Evolutionary conservation across 2,329 filamentous ascomycete species (phyloP).

Genomic region (Beauveria scarabaeidicola): DNA sequence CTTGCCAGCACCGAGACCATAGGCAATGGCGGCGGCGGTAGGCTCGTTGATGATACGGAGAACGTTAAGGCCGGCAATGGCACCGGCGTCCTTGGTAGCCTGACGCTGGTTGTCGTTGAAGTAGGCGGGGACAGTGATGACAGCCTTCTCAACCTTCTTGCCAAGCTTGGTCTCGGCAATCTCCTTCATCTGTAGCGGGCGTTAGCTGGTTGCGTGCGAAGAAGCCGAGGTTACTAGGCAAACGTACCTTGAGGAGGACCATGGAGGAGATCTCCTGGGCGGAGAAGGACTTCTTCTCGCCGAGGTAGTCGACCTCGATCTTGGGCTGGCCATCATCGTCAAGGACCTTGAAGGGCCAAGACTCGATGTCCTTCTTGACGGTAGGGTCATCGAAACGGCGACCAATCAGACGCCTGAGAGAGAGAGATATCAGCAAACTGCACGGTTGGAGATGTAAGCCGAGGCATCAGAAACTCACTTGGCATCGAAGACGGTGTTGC

Average conservation of each 20-base stretch:
- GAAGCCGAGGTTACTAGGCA: background rate
- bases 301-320: slow-evolving; percentile 92
- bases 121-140: slow-evolving; percentile 93
- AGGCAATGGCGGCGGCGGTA: slow-evolving; percentile 89
- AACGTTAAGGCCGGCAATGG: slow-evolving; percentile 87
- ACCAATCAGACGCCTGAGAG: slow-evolving; percentile 86
- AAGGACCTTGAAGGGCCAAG: slow-evolving; percentile 98
- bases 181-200: slow-evolving; percentile 68
- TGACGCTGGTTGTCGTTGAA: slow-evolving; percentile 98
- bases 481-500: slow-evolving; percentile 98
- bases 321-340: slow-evolving; percentile 82
- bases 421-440: slow-evolving; percentile 12
- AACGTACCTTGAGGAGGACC: slow-evolving; percentile 86
- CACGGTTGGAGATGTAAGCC: background rate
- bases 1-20: slow-evolving; percentile 70
- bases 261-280: slow-evolving; percentile 99
- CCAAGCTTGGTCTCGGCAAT: slow-evolving; percentile 71
- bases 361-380: slow-evolving; percentile 98
- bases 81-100: slow-evolving; percentile 90
- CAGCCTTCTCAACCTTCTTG: slow-evolving; percentile 77
- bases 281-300: slow-evolving; percentile 91
- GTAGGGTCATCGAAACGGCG: slow-evolving; percentile 89
- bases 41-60: slow-evolving; percentile 96
- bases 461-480: slow-evolving; percentile 55
- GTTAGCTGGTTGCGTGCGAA: slow-evolving; percentile 11